Percentiles rank a stretch among this genome's conserved stretches.
Evolutionary conservation across 2,329 filamentous ascomycete genomes (phyloP).

Genomic region (Sporothrix humicola): DNA sequence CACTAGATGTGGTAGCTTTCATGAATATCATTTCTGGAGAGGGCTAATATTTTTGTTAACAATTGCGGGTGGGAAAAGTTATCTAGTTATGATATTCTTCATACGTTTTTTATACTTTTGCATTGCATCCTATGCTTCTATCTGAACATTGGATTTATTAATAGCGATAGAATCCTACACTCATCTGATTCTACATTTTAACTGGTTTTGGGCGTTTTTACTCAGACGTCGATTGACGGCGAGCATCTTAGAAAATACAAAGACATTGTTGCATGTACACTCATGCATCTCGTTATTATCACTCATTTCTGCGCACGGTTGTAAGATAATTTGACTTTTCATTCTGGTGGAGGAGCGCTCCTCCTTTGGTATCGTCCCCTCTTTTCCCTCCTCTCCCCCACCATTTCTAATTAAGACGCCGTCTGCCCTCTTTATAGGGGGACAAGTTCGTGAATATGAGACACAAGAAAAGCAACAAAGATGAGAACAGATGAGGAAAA

Average conservation of each 20-base stretch:
- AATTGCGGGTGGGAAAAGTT: constrained; percentile 7
- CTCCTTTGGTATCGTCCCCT: constrained; percentile 20
- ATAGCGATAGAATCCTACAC: constrained; percentile 11
- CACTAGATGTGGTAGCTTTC: neutral
- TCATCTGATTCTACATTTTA: no score
- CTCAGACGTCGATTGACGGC: neutral
- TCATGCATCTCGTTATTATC: neutral
- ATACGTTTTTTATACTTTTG: neutral
- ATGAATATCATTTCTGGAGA: neutral
- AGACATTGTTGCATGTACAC: neutral
- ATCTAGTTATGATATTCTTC: neutral
- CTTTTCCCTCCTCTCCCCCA: neutral
- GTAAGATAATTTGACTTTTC: neutral
- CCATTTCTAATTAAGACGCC: constrained; percentile 20
- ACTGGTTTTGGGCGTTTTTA: no score
- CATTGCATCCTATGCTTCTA: neutral
- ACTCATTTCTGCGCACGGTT: neutral
- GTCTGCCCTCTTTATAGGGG: neutral
- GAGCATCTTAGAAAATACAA: constrained; percentile 3
- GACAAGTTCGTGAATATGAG: neutral
- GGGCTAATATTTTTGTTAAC: neutral
- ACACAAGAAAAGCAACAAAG: neutral
- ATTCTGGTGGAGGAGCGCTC: constrained; percentile 19
- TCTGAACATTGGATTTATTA: neutral
- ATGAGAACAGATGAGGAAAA: neutral